Evolutionary conservation across 306 rosid genomes (phyloP).

Genomic region (Begonia loranthoides): DNA sequence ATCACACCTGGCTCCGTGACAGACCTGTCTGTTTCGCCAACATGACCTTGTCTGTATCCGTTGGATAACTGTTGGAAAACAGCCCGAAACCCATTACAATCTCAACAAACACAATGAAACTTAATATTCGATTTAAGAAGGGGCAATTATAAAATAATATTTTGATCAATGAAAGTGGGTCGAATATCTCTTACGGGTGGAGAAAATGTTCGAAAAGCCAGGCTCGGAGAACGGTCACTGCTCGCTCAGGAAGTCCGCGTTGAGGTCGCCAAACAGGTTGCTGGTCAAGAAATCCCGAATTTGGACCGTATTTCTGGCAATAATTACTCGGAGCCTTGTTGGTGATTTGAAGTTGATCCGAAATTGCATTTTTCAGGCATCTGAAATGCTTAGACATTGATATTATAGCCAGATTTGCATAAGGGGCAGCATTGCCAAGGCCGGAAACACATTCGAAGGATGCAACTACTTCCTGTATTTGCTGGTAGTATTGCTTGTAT

Average conservation of each 20-base stretch:
- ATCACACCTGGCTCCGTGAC: conserved; percentile 73
- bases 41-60: conserved; percentile 73
- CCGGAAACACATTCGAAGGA: conserved; percentile 81
- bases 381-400: conserved; percentile 69
- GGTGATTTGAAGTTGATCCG: conserved; percentile 56
- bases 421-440: conserved; percentile 69
- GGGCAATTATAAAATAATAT: no score
- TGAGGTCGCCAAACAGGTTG: conserved; percentile 93
- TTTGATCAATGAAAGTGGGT: no score
- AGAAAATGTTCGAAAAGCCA: conserved; percentile 89
- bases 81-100: background rate
- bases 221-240: conserved; percentile 69
- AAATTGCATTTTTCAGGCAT: conserved; percentile 58
- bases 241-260: conserved; percentile 82
- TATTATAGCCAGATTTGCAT: conserved; percentile 66
- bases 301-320: conserved; percentile 28
- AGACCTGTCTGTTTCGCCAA: conserved; percentile 90
- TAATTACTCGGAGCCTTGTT: conserved; percentile 29
- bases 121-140: no score
- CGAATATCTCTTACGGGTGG: conserved; percentile 67
- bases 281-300: conserved; percentile 41
- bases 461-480: conserved; percentile 52
- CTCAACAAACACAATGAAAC: no score
- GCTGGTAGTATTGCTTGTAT: conserved; percentile 79
- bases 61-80: conserved; percentile 47